Conservation (phyloP, 1,284 basidiomycete genomes). For the Ganoderma boninense region DNA sequence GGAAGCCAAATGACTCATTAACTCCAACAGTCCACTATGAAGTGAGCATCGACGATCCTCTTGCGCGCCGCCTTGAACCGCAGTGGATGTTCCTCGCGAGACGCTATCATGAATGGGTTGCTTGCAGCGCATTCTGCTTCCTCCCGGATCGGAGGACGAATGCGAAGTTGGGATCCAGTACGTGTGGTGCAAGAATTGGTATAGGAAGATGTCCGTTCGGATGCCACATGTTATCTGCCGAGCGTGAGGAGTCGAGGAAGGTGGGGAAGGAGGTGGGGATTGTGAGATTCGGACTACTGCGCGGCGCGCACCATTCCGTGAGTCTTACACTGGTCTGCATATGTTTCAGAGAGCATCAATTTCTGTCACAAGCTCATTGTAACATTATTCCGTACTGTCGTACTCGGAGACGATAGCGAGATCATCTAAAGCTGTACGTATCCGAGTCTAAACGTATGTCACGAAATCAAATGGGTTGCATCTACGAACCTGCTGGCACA, state of each 20-base stretch:
- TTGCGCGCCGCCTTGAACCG: too few species aligned
- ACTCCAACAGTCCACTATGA: too few species aligned
- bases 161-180: constrained; percentile 10
- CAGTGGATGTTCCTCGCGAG: too few species aligned
- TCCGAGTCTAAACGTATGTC: too few species aligned
- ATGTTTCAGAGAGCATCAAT: not conserved
- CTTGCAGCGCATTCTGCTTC: too few species aligned
- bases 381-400: not conserved
- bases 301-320: constrained; percentile 33
- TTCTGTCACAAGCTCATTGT: not conserved
- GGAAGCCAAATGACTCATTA: too few species aligned
- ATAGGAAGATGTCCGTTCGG: constrained; percentile 21
- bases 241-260: constrained; percentile 8
- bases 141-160: not conserved
- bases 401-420: not conserved
- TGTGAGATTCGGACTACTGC: constrained; percentile 14
- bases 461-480: too few species aligned
- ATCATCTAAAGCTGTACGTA: not conserved
- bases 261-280: constrained; percentile 13
- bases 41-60: too few species aligned
- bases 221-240: constrained; percentile 2
- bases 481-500: not conserved
- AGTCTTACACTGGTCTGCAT: not conserved
- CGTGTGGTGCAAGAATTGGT: constrained; percentile 18
- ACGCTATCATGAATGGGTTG: too few species aligned